Conservation (phyloP, 148 eudicot genomes). For the Persicaria tinctoria region DNA sequence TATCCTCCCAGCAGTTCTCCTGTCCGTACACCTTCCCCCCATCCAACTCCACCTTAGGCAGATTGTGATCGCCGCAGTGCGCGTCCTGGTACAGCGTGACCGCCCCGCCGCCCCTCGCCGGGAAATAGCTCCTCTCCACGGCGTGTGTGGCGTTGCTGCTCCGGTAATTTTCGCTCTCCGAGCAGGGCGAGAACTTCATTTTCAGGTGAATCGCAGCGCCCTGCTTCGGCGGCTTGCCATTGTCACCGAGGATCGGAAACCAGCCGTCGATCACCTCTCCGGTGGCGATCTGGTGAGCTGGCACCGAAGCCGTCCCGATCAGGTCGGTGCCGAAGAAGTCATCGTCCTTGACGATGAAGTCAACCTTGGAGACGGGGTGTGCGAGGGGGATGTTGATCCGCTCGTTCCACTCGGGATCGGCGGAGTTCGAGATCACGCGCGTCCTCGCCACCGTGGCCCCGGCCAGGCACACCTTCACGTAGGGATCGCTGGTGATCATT, state of each 20-base stretch:
- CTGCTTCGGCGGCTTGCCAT: constrained; percentile 55
- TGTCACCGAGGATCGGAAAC: constrained; percentile 41
- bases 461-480: constrained; percentile 63
- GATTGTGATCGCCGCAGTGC: constrained; percentile 41
- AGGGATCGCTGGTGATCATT: constrained; percentile 92
- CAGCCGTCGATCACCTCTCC: constrained; percentile 58
- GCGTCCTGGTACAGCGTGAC: constrained; percentile 91
- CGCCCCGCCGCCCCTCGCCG: constrained; percentile 54
- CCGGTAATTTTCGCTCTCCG: constrained; percentile 18
- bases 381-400: constrained; percentile 66
- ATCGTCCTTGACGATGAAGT: constrained; percentile 70
- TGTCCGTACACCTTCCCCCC: constrained; percentile 30
- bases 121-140: constrained; percentile 60
- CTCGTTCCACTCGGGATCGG: constrained; percentile 67
- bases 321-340: constrained; percentile 77
- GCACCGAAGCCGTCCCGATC: constrained; percentile 52
- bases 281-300: constrained; percentile 32
- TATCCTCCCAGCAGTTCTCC: constrained; percentile 85
- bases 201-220: constrained; percentile 44
- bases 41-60: constrained; percentile 59
- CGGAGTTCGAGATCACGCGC: constrained; percentile 61
- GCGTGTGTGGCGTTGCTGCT: constrained; percentile 18
- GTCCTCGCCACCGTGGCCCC: constrained; percentile 80
- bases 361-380: constrained; percentile 49
- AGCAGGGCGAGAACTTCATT: constrained; percentile 39